Evolutionary conservation across 257 asterid species (phyloP), one percentile per base, ranked within the genome.

Genomic region (Scutellaria baicalensis): DNA sequence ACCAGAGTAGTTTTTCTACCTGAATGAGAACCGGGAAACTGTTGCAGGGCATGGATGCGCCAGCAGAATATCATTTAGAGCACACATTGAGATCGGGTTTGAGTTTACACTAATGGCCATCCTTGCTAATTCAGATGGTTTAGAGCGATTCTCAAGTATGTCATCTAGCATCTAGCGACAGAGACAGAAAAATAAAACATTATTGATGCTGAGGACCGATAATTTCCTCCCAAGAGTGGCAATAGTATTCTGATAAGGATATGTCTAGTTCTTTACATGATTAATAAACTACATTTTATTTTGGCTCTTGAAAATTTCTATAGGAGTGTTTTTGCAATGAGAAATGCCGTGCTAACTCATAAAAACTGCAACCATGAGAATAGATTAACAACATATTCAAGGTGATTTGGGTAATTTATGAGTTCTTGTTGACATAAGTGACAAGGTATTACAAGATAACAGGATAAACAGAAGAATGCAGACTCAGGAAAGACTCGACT

Each of bases 31-130:
- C 42, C 97, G 79, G 50, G 97, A 89, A 66, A 87, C 93, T 23
- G 89, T 67, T 57, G 97, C 96, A 31, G 97, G 96, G 74, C 93
- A 83, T 61, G 93, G 90, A 81, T 91, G 91, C 9, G 93, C 84
- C 55, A 91, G 74, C 51, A 91, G 82, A 76, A 91, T 54, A 49
- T 91, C 96, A 69, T 87, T 93, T 9, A 93, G 89, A 36, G 97
- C 91, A 27, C 59, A 84, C 58, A 88, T 75, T 2, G 88, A 23
- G 23, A 88, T 76, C 57, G 51, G 83, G 78, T 83, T 72, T 52
- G 98, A 85, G 80, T 93, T 93, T 65, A 88, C 78, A 49, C 81
- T 54, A 35, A 90, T 59, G 38, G 95, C 82, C 89, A 93, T 85
- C 83, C 97, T 83, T 44, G 96, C 76, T 55, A 90, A 77, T 77